Percentiles rank a stretch among this genome's conserved stretches.
Conservation (phyloP, 768 basidiomycete genomes). For the Rhodocollybia butyracea region DNA sequence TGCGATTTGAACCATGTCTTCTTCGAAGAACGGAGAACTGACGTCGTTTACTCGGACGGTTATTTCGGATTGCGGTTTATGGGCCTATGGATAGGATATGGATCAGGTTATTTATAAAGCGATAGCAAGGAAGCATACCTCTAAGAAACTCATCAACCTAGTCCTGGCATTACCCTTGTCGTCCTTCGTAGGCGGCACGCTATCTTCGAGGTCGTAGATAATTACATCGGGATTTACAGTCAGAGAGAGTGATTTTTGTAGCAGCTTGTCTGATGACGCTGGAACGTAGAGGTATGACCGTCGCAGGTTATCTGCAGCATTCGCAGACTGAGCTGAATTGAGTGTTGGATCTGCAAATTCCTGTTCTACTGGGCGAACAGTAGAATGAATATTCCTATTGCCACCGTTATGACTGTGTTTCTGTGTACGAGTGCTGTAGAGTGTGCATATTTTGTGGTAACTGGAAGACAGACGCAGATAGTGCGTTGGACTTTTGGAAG, state of each 20-base stretch:
- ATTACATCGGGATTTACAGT: constrained; percentile 53
- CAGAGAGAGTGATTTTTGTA: constrained; percentile 66
- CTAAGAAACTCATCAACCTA: constrained; percentile 52
- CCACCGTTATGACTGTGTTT: too few relatives aligned
- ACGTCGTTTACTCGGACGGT: constrained; percentile 70
- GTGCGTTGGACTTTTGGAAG: too few relatives aligned
- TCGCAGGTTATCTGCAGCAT: too few relatives aligned
- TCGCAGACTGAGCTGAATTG: too few relatives aligned
- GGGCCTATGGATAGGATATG: constrained; percentile 19
- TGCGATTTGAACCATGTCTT: constrained; percentile 64
- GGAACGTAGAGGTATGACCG: constrained; percentile 82
- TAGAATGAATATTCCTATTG: too few relatives aligned
- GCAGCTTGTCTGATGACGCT: constrained; percentile 74
- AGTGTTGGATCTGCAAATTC: too few relatives aligned
- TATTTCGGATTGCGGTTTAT: constrained; percentile 42
- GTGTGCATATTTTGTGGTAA: too few relatives aligned
- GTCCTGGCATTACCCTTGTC: constrained; percentile 61
- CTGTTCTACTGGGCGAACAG: too few relatives aligned
- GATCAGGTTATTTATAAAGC: not conserved
- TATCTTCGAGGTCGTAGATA: constrained; percentile 90
- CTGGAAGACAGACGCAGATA: too few relatives aligned
- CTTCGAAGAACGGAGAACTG: constrained; percentile 59
- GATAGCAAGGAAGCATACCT: constrained; percentile 32
- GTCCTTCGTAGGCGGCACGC: constrained; percentile 62
- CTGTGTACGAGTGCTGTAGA: too few relatives aligned